A percentile compares a stretch with the other conserved stretches of the same genome.
phyloP scores from a whole-genome alignment of 1,284 basidiomycete genomes.

The Hemileia vastatrix region DNA sequence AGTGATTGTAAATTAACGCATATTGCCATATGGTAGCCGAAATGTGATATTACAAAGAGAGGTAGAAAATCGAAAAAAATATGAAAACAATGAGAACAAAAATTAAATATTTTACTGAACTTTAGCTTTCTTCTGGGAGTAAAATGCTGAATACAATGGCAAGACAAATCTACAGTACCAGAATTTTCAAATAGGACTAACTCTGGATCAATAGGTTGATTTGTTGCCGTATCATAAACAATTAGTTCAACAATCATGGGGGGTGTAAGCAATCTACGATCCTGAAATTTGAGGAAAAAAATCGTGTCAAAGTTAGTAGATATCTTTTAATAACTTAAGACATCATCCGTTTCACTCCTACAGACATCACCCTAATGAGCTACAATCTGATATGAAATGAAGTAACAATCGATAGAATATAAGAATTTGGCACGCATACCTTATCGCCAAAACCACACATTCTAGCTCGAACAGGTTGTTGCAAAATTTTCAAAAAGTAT shows the following conservation, averaged over 20 bases:
- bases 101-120: background rate
- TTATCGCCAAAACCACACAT: conserved; percentile 94
- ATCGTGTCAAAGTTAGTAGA: no score
- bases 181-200: conserved; percentile 13
- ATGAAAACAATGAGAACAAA: background rate
- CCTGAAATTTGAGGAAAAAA: no score
- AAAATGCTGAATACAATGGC: background rate
- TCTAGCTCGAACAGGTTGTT: conserved; percentile 73
- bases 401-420: conserved; percentile 10
- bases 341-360: no score
- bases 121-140: background rate
- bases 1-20: background rate
- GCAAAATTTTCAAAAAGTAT: conserved; percentile 70
- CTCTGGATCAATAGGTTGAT: conserved; percentile 32
- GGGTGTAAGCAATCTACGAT: conserved; percentile 77
- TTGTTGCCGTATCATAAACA: conserved; percentile 29
- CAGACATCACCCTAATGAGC: no score
- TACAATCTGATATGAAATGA: no score
- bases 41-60: conserved; percentile 10
- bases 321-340: no score
- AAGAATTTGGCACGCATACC: no score
- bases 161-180: background rate
- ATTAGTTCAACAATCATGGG: conserved; percentile 58
- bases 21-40: conserved; percentile 24
- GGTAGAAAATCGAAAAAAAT: background rate